A percentile compares a stretch with the other conserved stretches of the same genome.
phyloP scores from a whole-genome alignment of 2,329 filamentous ascomycete species.

The Tolypocladium cylindrosporum region DNA sequence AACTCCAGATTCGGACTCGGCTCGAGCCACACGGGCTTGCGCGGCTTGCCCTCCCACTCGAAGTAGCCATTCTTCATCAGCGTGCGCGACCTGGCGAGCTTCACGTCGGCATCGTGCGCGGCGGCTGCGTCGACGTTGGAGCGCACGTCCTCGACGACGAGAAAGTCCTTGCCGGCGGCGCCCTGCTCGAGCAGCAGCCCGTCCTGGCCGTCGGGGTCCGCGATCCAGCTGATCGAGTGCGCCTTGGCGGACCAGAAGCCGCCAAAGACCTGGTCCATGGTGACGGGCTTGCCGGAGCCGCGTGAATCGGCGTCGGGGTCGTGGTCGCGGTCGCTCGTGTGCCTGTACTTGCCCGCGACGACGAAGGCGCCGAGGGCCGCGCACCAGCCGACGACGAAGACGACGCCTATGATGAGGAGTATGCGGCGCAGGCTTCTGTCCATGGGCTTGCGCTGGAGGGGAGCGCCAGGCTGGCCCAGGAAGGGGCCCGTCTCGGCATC shows the following conservation, averaged over 20 bases:
- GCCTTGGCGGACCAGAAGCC: constrained; percentile 55
- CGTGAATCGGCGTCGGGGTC: constrained; percentile 56
- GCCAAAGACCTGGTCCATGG: constrained; percentile 57
- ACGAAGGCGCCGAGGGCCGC: constrained; percentile 59
- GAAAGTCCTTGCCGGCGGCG: constrained; percentile 55
- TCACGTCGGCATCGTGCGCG: constrained; percentile 16
- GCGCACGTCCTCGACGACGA: constrained; percentile 81
- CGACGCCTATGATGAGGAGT: constrained; percentile 48
- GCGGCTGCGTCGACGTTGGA: constrained; percentile 24
- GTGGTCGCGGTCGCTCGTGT: constrained; percentile 51
- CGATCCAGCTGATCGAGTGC: constrained; percentile 68
- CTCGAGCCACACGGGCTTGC: constrained; percentile 52
- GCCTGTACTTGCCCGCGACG: constrained; percentile 53
- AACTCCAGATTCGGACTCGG: constrained; percentile 79
- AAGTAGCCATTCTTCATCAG: constrained; percentile 67
- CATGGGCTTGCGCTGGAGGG: constrained; percentile 40
- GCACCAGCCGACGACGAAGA: constrained; percentile 60
- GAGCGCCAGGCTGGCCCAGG: constrained; percentile 26
- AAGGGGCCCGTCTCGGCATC: constrained; percentile 45
- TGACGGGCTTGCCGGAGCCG: constrained; percentile 62
- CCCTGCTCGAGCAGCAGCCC: constrained; percentile 72
- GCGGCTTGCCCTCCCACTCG: constrained; percentile 40
- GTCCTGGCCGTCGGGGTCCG: constrained; percentile 66
- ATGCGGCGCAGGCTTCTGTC: constrained; percentile 55
- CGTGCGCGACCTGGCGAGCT: constrained; percentile 45